A percentile compares a stretch with the other conserved stretches of the same genome.
phyloP scores from a whole-genome alignment of 2,329 filamentous ascomycete genomes.

The Venturia carpophila region DNA sequence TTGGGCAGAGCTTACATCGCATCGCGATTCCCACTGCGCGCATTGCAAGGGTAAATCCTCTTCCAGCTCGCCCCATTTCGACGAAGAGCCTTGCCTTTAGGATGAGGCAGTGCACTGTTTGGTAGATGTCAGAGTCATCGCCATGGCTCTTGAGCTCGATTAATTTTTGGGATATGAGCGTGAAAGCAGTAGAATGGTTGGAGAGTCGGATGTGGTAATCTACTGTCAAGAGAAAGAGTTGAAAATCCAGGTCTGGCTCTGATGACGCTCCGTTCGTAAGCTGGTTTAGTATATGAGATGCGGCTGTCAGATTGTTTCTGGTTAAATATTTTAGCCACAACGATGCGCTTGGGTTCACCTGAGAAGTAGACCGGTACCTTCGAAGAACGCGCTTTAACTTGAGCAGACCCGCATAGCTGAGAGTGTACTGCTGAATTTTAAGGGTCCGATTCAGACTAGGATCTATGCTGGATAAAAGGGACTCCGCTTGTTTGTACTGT shows the following conservation, averaged over 20 bases:
- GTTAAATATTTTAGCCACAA: background rate
- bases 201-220: conserved; percentile 50
- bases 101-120: conserved; percentile 63
- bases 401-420: conserved; percentile 56
- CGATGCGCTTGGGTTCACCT: no score
- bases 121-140: conserved; percentile 55
- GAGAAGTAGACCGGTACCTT: conserved; percentile 27
- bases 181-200: conserved; percentile 46
- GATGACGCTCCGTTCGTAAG: conserved; percentile 45
- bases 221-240: conserved; percentile 52
- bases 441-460: conserved; percentile 59
- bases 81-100: conserved; percentile 65
- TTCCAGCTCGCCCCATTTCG: conserved; percentile 54
- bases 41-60: conserved; percentile 69
- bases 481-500: conserved; percentile 60
- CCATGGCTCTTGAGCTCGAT: conserved; percentile 39
- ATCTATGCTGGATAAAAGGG: conserved; percentile 52
- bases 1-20: conserved; percentile 58
- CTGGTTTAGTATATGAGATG: conserved; percentile 49
- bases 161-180: conserved; percentile 42
- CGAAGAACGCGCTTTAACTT: conserved; percentile 57
- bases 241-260: conserved; percentile 53
- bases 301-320: conserved; percentile 50
- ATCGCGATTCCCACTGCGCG: conserved; percentile 68
- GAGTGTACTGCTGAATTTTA: conserved; percentile 69